A percentile compares a stretch with the other conserved stretches of the same genome.
Conservation (phyloP, 2,329 filamentous ascomycete species). For the Calonectria montana region DNA sequence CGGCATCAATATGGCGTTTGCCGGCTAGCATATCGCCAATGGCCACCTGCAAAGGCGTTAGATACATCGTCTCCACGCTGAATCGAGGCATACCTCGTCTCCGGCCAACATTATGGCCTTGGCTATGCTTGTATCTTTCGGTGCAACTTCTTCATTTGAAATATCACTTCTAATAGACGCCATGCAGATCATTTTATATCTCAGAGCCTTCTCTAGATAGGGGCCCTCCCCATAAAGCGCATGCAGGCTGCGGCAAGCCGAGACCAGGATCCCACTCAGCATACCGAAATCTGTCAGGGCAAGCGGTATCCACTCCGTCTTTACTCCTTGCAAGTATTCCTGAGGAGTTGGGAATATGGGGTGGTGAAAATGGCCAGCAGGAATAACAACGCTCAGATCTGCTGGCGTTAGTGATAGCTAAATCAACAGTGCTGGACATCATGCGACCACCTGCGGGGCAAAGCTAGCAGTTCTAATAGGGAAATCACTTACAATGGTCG, state of each 20-base stretch:
- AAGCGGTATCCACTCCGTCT: constrained; percentile 8
- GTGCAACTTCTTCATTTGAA: background rate
- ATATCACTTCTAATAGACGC: background rate
- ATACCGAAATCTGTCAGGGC: constrained; percentile 1
- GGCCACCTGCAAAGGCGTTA: background rate
- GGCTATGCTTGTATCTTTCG: background rate
- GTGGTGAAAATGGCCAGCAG: background rate
- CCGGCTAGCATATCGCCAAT: background rate
- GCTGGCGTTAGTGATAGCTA: background rate
- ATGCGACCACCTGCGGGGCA: background rate
- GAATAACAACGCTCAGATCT: background rate
- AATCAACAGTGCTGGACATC: background rate
- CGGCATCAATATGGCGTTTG: background rate
- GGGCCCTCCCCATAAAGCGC: background rate
- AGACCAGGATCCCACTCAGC: background rate
- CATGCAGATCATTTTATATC: constrained; percentile 8
- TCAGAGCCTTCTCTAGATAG: background rate
- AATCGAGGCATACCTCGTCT: background rate
- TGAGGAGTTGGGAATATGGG: background rate
- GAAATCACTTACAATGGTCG: background rate
- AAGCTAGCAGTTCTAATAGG: background rate
- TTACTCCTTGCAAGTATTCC: background rate
- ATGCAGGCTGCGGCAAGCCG: background rate
- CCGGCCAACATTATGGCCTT: constrained; percentile 4
- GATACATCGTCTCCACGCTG: background rate